Conservation (phyloP, 1,284 basidiomycete species). For the Boletus smithii region DNA sequence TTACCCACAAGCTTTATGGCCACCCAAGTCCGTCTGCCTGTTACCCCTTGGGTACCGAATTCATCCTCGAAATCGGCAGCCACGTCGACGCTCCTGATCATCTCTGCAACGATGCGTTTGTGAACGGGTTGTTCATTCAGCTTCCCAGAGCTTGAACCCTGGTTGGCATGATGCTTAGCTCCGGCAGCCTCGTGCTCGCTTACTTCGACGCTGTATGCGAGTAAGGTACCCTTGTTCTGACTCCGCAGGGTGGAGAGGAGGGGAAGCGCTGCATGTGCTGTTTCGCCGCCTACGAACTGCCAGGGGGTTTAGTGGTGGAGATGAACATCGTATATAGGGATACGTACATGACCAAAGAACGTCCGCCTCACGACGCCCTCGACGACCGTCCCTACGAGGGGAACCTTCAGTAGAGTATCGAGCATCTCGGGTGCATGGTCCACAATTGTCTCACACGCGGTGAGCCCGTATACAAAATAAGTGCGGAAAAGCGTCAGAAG, state of each 20-base stretch:
- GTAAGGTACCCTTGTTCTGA: slow-evolving; percentile 73
- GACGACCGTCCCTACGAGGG: slow-evolving; percentile 63
- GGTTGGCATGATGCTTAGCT: not conserved
- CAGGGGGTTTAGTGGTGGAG: not conserved
- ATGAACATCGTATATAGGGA: not conserved
- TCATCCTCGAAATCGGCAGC: slow-evolving; percentile 76
- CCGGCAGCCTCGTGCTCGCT: slow-evolving; percentile 47
- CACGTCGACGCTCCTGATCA: slow-evolving; percentile 69
- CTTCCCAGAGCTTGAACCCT: slow-evolving; percentile 3
- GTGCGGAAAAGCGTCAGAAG: slow-evolving; percentile 51
- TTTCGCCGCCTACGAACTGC: slow-evolving; percentile 88
- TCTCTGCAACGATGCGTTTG: slow-evolving; percentile 67
- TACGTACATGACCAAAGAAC: slow-evolving; percentile 77
- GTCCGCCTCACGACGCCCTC: slow-evolving; percentile 75
- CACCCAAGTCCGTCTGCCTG: slow-evolving; percentile 70
- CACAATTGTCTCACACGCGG: slow-evolving; percentile 74
- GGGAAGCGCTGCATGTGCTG: slow-evolving; percentile 65
- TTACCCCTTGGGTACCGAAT: slow-evolving; percentile 29
- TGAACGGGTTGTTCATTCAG: slow-evolving; percentile 38
- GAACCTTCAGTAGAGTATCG: slow-evolving; percentile 56
- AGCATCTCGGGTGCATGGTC: slow-evolving; percentile 78
- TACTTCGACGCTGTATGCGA: slow-evolving; percentile 86
- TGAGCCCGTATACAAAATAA: slow-evolving; percentile 80
- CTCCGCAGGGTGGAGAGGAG: slow-evolving; percentile 60
- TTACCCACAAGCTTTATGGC: slow-evolving; percentile 74